These are phyloP conservation scores for Lecanicillium sp. DNA, from an alignment of 2,329 filamentous ascomycete genomes.

Conservation along the genomic window DNA sequence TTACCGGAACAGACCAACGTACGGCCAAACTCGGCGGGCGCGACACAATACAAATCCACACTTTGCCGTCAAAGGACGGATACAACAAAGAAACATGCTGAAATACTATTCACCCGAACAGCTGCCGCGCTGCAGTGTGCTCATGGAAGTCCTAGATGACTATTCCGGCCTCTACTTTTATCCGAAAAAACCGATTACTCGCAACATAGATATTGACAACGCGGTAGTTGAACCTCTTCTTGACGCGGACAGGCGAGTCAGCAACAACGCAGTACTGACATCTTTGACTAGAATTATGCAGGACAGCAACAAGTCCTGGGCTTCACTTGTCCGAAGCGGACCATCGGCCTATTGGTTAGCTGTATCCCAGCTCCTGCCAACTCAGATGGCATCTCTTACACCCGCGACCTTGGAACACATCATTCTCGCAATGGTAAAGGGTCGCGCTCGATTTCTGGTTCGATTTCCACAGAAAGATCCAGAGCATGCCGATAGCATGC, in stretches of 20 bases:
- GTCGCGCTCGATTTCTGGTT: constrained; percentile 9
- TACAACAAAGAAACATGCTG: no score
- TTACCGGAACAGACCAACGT: no score
- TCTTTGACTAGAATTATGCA: no score
- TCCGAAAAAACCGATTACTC: not conserved
- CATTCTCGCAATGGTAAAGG: constrained; percentile 9
- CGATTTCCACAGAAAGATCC: constrained; percentile 3
- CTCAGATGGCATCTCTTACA: not conserved
- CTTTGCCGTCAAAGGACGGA: no score
- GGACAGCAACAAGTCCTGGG: no score
- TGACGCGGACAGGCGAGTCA: not conserved
- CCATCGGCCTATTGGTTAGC: not conserved
- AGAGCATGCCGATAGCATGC: constrained; percentile 1
- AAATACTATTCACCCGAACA: no score
- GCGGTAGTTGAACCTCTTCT: not conserved
- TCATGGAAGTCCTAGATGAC: not conserved
- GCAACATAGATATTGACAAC: not conserved
- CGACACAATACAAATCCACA: no score
- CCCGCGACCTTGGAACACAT: constrained; percentile 1
- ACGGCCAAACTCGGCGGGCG: no score
- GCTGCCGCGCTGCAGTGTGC: not conserved
- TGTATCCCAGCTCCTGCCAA: not conserved
- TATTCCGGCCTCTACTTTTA: not conserved
- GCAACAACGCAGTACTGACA: not conserved
- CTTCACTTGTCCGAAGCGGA: not conserved